These are phyloP conservation scores for Onygenales sp. DNA, from an alignment of 2,329 filamentous ascomycete species.

Conservation along the genomic window DNA sequence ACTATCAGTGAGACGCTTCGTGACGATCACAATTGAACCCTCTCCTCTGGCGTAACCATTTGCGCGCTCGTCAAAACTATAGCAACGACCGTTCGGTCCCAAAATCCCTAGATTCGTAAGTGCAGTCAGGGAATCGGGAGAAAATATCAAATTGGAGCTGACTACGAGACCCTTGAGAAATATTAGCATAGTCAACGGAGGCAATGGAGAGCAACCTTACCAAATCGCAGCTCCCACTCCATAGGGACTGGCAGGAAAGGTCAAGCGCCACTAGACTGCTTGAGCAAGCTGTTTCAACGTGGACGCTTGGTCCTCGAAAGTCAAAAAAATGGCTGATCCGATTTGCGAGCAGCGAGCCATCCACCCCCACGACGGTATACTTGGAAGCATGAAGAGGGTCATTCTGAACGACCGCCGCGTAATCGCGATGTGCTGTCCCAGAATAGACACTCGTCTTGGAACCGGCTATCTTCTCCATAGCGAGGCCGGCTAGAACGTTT, in stretches of 20 bases:
- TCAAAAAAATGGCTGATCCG: slow-evolving; percentile 21
- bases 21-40: slow-evolving; percentile 26
- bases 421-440: slow-evolving; percentile 11
- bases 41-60: slow-evolving; percentile 38
- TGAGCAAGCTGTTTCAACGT: slow-evolving; percentile 22
- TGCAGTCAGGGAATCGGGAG: slow-evolving; percentile 8
- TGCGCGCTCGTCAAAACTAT: slow-evolving; percentile 24
- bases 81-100: slow-evolving; percentile 14
- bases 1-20: slow-evolving; percentile 33
- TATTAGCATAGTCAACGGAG: slow-evolving; percentile 1
- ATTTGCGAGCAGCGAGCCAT: slow-evolving; percentile 17
- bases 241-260: slow-evolving; percentile 18
- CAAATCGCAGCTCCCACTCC: slow-evolving; percentile 8
- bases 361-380: slow-evolving; percentile 14
- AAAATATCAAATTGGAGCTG: slow-evolving; percentile 16
- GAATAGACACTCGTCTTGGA: slow-evolving; percentile 8
- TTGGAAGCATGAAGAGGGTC: not conserved
- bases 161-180: slow-evolving; percentile 12
- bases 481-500: slow-evolving; percentile 9
- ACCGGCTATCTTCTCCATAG: slow-evolving; percentile 9
- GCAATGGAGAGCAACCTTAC: slow-evolving; percentile 5
- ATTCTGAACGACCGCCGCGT: slow-evolving; percentile 1
- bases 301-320: slow-evolving; percentile 18
- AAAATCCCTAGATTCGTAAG: slow-evolving; percentile 14
- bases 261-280: slow-evolving; percentile 19